These are phyloP conservation scores for Calonectria ilicicola DNA, from an alignment of 2,329 filamentous ascomycete genomes.

Conservation along the genomic window DNA sequence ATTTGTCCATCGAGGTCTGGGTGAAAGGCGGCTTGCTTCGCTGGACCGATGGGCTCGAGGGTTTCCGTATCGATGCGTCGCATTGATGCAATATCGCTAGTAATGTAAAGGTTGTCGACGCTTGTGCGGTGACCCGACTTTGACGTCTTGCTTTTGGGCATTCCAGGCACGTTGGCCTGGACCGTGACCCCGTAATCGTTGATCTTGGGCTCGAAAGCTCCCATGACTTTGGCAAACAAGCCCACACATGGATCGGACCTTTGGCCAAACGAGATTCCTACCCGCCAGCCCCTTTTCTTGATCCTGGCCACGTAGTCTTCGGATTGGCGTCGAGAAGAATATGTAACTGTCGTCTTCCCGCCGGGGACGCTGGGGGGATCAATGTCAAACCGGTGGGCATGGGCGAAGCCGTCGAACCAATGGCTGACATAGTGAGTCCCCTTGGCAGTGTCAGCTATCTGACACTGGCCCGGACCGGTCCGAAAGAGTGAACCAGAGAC, in stretches of 20 bases:
- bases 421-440: conserved; percentile 75
- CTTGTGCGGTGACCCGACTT: conserved; percentile 50
- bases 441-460: conserved; percentile 67
- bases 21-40: conserved; percentile 71
- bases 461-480: conserved; percentile 77
- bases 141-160: conserved; percentile 44
- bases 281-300: conserved; percentile 67
- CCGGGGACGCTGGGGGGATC: conserved; percentile 51
- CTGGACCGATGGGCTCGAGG: conserved; percentile 77
- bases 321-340: conserved; percentile 78
- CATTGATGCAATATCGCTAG: conserved; percentile 67
- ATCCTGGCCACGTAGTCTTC: conserved; percentile 73
- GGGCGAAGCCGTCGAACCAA: conserved; percentile 85
- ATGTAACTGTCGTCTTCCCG: conserved; percentile 62
- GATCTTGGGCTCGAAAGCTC: conserved; percentile 60
- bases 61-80: conserved; percentile 77
- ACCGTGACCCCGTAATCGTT: conserved; percentile 75
- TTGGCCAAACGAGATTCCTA: conserved; percentile 75
- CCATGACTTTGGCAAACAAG: conserved; percentile 78
- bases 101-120: conserved; percentile 63
- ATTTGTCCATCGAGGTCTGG: conserved; percentile 75
- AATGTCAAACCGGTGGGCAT: conserved; percentile 80
- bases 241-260: conserved; percentile 80
- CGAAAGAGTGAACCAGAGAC: conserved; percentile 79
- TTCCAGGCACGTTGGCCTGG: conserved; percentile 72